These are phyloP conservation scores for Mollisiaceae sp. DNA, from an alignment of 2,329 filamentous ascomycete genomes.

Conservation along the genomic window DNA sequence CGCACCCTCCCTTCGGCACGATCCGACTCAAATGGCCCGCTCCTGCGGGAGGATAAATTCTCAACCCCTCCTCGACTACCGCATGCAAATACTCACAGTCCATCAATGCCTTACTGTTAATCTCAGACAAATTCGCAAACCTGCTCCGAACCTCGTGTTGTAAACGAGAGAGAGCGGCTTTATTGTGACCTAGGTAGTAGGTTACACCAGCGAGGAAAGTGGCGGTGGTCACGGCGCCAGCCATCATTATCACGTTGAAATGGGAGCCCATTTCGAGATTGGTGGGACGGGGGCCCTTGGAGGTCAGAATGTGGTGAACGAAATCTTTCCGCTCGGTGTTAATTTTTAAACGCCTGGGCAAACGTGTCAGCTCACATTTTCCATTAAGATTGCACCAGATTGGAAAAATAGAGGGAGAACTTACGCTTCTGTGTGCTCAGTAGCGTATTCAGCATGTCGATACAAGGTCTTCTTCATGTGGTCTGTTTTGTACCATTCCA, in stretches of 20 bases:
- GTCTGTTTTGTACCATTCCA: constrained; percentile 26
- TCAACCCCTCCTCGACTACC: constrained; percentile 28
- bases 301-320: constrained; percentile 29
- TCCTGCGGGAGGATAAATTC: constrained; percentile 30
- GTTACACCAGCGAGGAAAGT: constrained; percentile 30
- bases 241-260: constrained; percentile 35
- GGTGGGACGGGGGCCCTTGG: constrained; percentile 27
- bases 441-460: constrained; percentile 29
- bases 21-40: constrained; percentile 29
- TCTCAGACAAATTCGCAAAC: constrained; percentile 22
- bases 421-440: constrained; percentile 31
- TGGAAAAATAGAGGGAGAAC: not conserved
- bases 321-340: constrained; percentile 30
- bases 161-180: constrained; percentile 17
- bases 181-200: constrained; percentile 28
- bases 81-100: constrained; percentile 28
- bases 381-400: not conserved
- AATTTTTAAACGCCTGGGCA: constrained; percentile 22
- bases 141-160: constrained; percentile 23
- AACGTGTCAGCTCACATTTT: not conserved
- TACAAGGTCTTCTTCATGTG: constrained; percentile 30
- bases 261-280: constrained; percentile 31
- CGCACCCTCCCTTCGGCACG: constrained; percentile 29
- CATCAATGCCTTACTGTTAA: constrained; percentile 23
- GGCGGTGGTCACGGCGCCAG: constrained; percentile 30